A percentile compares a stretch with the other conserved stretches of the same genome.
Evolutionary conservation across 2,329 filamentous ascomycete genomes (phyloP).

Genomic region (Corniculantispora saksenae): DNA sequence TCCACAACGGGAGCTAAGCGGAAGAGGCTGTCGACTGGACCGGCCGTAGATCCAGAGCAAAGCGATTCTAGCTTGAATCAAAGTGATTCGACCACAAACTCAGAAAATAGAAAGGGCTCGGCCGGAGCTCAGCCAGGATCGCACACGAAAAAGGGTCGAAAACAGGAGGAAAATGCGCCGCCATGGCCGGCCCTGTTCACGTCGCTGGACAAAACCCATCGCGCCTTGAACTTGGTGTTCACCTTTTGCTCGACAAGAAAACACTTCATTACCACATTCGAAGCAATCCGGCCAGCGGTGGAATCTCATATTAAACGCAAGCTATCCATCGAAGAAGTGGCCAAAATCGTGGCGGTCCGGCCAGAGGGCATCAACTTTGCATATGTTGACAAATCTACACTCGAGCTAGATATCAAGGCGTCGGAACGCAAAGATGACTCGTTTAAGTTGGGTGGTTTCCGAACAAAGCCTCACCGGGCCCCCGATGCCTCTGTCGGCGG

Average conservation of each 20-base stretch:
- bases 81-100: conserved; percentile 11
- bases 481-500: conserved; percentile 60
- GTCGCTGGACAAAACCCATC: conserved; percentile 72
- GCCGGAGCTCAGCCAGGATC: background rate
- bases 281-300: conserved; percentile 81
- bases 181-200: conserved; percentile 77
- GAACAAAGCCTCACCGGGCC: conserved; percentile 50
- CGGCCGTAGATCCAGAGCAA: background rate
- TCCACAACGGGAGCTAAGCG: background rate
- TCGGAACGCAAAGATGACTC: conserved; percentile 62
- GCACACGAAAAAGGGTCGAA: conserved; percentile 2
- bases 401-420: conserved; percentile 77
- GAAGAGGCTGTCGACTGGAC: background rate
- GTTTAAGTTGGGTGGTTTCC: conserved; percentile 52
- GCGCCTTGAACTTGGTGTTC: conserved; percentile 86
- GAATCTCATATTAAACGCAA: conserved; percentile 76
- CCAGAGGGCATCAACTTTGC: conserved; percentile 79
- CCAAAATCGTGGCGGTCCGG: conserved; percentile 75
- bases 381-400: conserved; percentile 81
- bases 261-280: conserved; percentile 87
- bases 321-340: conserved; percentile 75
- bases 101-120: background rate
- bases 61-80: background rate
- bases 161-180: conserved; percentile 29
- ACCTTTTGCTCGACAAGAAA: conserved; percentile 95